Conservation (phyloP, 495 filamentous ascomycete genomes). For the Schizothecium vesticola region DNA sequence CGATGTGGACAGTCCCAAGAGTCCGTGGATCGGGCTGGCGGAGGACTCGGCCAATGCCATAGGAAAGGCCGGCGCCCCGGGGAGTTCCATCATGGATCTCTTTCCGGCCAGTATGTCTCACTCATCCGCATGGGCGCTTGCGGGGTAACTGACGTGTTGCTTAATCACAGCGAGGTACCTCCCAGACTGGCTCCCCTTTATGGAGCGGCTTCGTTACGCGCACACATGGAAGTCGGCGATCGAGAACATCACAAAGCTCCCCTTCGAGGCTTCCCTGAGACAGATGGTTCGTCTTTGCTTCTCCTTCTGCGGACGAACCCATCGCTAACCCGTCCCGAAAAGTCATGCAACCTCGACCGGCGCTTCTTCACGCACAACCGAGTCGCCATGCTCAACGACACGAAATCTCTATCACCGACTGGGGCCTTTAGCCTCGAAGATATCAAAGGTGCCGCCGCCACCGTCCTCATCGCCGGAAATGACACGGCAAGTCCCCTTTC, state of each 20-base stretch:
- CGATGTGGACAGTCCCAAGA: slow-evolving; percentile 32
- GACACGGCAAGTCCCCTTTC: slow-evolving; percentile 35
- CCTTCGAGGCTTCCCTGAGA: slow-evolving; percentile 25
- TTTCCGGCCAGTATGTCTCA: slow-evolving; percentile 32
- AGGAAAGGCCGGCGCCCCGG: slow-evolving; percentile 41
- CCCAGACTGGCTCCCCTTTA: slow-evolving; percentile 39
- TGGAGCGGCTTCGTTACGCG: slow-evolving; percentile 34
- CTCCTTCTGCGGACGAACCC: not conserved
- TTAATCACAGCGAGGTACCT: slow-evolving; percentile 28
- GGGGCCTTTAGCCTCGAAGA: slow-evolving; percentile 36
- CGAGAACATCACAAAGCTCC: slow-evolving; percentile 26
- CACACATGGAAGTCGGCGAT: slow-evolving; percentile 35
- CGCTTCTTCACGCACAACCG: slow-evolving; percentile 33
- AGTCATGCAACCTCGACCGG: slow-evolving; percentile 17
- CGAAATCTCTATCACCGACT: slow-evolving; percentile 24
- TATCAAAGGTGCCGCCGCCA: slow-evolving; percentile 45
- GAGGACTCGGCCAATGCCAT: slow-evolving; percentile 39
- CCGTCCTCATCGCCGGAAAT: slow-evolving; percentile 46
- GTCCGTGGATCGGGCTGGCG: slow-evolving; percentile 41
- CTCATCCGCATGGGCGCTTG: not conserved
- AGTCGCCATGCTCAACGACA: slow-evolving; percentile 22
- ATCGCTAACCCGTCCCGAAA: not conserved
- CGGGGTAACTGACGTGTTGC: not conserved
- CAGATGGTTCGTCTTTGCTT: slow-evolving; percentile 19
- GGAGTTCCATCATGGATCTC: slow-evolving; percentile 41